Percentiles rank a stretch among this genome's conserved stretches.
Conservation (phyloP, 2,329 filamentous ascomycete genomes). For the Colletotrichum salicis region DNA sequence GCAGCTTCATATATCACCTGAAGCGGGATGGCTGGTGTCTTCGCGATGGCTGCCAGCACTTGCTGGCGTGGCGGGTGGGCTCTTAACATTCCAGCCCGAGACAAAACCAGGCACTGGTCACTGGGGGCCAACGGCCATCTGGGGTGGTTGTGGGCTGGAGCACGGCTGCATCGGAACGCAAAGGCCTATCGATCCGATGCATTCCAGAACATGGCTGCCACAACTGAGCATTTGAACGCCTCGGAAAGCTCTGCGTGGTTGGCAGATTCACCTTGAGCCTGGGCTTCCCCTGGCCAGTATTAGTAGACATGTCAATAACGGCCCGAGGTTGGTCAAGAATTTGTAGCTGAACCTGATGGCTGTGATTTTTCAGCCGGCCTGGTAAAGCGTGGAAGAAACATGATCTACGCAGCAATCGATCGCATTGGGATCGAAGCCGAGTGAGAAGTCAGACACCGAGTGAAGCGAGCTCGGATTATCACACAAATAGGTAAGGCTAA, state of each 20-base stretch:
- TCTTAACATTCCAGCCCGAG: slow-evolving; percentile 21
- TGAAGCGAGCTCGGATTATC: too few relatives aligned
- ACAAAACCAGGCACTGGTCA: not conserved
- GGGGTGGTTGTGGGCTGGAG: not conserved
- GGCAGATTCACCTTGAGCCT: not conserved
- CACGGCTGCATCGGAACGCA: not conserved
- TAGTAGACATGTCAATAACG: not conserved
- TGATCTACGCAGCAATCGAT: too few relatives aligned
- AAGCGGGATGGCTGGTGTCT: slow-evolving; percentile 11
- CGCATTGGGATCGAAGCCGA: not conserved
- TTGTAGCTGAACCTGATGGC: not conserved
- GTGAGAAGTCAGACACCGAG: not conserved
- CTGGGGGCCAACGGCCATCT: not conserved
- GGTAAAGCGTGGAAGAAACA: too few relatives aligned
- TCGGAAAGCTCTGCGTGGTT: slow-evolving; percentile 16
- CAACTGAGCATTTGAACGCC: not conserved
- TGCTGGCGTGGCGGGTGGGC: slow-evolving; percentile 27
- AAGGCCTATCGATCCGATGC: slow-evolving; percentile 4
- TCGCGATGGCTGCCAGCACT: slow-evolving; percentile 13
- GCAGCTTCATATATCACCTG: slow-evolving; percentile 21
- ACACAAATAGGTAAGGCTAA: not conserved
- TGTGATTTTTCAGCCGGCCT: too few relatives aligned
- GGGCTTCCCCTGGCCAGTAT: not conserved
- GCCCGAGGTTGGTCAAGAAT: not conserved
- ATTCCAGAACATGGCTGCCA: slow-evolving; percentile 18